Conservation (phyloP, 768 basidiomycete species). For the Collybia nuda region DNA sequence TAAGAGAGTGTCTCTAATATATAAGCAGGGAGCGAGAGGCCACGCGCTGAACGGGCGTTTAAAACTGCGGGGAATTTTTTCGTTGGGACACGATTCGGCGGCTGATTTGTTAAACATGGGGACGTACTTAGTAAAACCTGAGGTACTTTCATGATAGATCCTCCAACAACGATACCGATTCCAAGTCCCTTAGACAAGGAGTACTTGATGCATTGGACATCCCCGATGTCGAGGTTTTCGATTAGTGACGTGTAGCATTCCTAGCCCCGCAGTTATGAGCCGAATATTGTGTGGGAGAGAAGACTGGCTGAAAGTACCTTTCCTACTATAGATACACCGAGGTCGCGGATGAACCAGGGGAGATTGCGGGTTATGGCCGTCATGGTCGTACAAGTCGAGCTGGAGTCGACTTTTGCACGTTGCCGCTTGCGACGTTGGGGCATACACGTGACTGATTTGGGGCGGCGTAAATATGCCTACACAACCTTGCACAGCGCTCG, state of each 20-base stretch:
- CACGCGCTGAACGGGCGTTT: conserved; percentile 74
- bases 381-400: conserved; percentile 43
- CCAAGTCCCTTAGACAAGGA: conserved; percentile 91
- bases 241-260: conserved; percentile 90
- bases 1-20: conserved; percentile 90
- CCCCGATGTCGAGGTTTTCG: conserved; percentile 75
- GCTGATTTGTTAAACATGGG: not conserved
- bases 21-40: conserved; percentile 85
- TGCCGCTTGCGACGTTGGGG: not conserved
- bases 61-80: conserved; percentile 58
- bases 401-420: not conserved
- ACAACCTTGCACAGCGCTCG: no score
- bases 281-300: not conserved
- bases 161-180: conserved; percentile 88
- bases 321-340: conserved; percentile 81
- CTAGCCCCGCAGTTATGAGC: conserved; percentile 35
- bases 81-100: not conserved
- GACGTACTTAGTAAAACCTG: conserved; percentile 82
- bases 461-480: no score
- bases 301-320: conserved; percentile 44
- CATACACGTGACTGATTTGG: no score
- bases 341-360: conserved; percentile 82
- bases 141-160: conserved; percentile 94
- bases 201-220: conserved; percentile 87
- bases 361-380: conserved; percentile 78